Percentiles rank a stretch among this genome's conserved stretches.
Evolutionary conservation across 1,139 yeast species (phyloP).

Genomic region (Hanseniaspora sp.): DNA sequence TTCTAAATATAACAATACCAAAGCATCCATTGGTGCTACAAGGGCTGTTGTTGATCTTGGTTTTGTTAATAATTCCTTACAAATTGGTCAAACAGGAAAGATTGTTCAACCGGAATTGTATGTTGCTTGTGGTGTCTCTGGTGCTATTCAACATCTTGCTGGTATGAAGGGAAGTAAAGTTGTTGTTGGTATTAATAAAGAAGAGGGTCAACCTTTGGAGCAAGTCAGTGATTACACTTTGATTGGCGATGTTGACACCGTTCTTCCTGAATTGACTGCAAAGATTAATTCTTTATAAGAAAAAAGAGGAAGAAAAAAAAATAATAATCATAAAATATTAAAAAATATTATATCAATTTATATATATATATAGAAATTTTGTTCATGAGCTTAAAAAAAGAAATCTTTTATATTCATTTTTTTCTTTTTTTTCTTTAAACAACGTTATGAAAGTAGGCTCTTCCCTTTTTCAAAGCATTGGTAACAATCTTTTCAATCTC

Average conservation of each 20-base stretch:
- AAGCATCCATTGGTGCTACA: conserved; percentile 93
- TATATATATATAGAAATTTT: neutral
- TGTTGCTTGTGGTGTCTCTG: conserved; percentile 86
- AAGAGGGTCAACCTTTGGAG: conserved; percentile 33
- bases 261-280: conserved; percentile 75
- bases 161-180: conserved; percentile 96
- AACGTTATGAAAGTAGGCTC: conserved; percentile 47
- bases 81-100: conserved; percentile 97
- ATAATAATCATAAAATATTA: neutral
- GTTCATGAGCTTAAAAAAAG: too few species aligned
- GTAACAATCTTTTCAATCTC: conserved; percentile 70
- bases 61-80: conserved; percentile 91
- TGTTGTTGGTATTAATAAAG: conserved; percentile 90
- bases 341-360: neutral
- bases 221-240: conserved; percentile 40
- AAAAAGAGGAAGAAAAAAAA: neutral
- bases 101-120: conserved; percentile 94
- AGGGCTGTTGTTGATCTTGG: conserved; percentile 98
- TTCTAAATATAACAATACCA: conserved; percentile 10
- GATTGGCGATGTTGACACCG: conserved; percentile 77
- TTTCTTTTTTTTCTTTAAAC: conserved; percentile 11
- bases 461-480: conserved; percentile 55
- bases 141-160: conserved; percentile 79
- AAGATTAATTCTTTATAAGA: conserved; percentile 34
- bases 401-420: neutral